Base-by-base conservation (phyloP, 306 rosid species). In the Purshia tridentata region DNA sequence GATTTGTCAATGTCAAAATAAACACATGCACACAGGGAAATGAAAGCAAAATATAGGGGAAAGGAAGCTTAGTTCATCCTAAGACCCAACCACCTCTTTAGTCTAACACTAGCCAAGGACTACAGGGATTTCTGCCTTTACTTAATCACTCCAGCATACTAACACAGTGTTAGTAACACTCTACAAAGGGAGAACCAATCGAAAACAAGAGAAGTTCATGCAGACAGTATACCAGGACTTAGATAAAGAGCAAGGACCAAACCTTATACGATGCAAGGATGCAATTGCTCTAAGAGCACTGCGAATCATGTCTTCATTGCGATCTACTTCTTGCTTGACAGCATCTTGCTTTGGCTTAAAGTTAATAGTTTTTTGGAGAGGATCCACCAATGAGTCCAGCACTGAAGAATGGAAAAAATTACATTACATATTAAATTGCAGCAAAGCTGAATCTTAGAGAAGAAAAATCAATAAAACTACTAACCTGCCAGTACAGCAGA, bases 221-320 rank as follows among this genome's bases (percentile, higher is more conserved):
- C 12, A 64, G 5, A 63, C 39, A 5, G 29, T 18, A 53, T 10
- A 2, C 4, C 6, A 18, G 39, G 18, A 20, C 15, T 67, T 48
- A 40, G 63, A 76, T 71, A 59, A 58, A 74, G 74, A 58, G 68
- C 46, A 49, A 82, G 81, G 76, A 58, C 44, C 82, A 74, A 72
- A 95, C 99, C 99, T 95, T 66, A 90, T 91, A 77, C 92, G 96
- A 75, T 90, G 91, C 88, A 95, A 77, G 69, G 99, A 90, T 46
- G 96, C 96, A 85, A 95, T 87, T 44, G 99, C 97, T 59, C 99
- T 88, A 54, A 95, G 98, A 57, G 98, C 98, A 42, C 99, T 95
- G 76, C 99, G 97, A 77, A 95, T 92, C 99, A 95, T 91, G 88
- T 95, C 99, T 81, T 95, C 99, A 77, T 95, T 95, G 64, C 99